These are phyloP conservation scores for Nepenthes gracilis DNA, from an alignment of 148 eudicot genomes.

Conservation along the genomic window DNA sequence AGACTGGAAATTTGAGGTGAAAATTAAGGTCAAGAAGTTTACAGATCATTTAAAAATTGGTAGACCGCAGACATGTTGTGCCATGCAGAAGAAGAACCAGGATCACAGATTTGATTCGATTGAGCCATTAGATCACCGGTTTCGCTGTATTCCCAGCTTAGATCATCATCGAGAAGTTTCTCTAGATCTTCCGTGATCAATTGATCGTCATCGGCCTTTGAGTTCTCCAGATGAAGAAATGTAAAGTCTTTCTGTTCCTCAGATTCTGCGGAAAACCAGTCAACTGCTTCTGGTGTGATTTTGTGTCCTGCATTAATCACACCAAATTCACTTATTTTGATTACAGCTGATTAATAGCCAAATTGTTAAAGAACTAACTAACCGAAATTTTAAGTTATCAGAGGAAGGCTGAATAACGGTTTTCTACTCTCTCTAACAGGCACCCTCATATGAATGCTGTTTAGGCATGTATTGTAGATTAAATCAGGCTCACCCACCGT, in stretches of 20 bases:
- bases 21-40: too few species aligned
- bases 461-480: slow-evolving; percentile 14
- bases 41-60: too few species aligned
- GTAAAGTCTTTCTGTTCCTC: slow-evolving; percentile 25
- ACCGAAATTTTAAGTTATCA: too few species aligned
- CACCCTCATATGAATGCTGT: too few species aligned
- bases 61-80: slow-evolving; percentile 4
- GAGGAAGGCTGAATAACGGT: background rate
- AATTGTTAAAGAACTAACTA: background rate
- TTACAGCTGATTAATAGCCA: background rate
- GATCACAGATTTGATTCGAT: background rate
- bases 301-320: slow-evolving; percentile 21
- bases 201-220: slow-evolving; percentile 54
- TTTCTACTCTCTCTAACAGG: background rate
- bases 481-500: background rate
- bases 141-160: slow-evolving; percentile 28
- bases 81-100: slow-evolving; percentile 26
- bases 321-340: background rate
- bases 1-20: too few species aligned
- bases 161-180: slow-evolving; percentile 42
- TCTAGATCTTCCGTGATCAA: slow-evolving; percentile 31
- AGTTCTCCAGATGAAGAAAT: slow-evolving; percentile 19
- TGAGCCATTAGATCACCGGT: background rate
- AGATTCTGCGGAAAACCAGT: slow-evolving; percentile 16
- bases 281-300: slow-evolving; percentile 27